Conservation (phyloP, 441 rosid species). For the Aquilaria agallochum region DNA sequence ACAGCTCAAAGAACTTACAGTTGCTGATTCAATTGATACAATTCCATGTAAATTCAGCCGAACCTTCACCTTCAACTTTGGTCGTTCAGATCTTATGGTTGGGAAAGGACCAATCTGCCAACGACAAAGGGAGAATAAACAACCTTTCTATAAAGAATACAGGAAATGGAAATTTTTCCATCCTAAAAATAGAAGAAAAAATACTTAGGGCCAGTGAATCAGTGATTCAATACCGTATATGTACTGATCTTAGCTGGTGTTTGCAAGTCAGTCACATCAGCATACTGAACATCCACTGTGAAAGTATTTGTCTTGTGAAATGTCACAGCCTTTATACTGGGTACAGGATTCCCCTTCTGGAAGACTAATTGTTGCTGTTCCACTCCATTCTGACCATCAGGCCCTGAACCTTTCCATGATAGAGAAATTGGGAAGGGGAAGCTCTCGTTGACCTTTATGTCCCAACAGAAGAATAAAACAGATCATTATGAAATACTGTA, state of each 20-base stretch:
- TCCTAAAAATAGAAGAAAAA: background rate
- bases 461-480: background rate
- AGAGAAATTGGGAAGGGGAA: constrained; percentile 80
- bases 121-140: constrained; percentile 5
- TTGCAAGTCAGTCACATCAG: constrained; percentile 55
- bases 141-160: constrained; percentile 4
- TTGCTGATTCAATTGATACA: constrained; percentile 81
- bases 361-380: constrained; percentile 88
- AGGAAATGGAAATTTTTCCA: background rate
- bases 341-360: constrained; percentile 83
- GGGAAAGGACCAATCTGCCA: constrained; percentile 96
- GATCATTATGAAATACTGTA: background rate
- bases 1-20: constrained; percentile 41
- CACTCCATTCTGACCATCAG: constrained; percentile 61
- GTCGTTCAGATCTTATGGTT: constrained; percentile 57
- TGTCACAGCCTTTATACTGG: constrained; percentile 84
- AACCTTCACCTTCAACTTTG: constrained; percentile 86
- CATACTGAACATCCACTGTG: constrained; percentile 71
- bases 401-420: constrained; percentile 73
- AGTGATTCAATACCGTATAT: constrained; percentile 45
- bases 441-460: constrained; percentile 75
- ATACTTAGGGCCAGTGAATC: background rate
- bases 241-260: constrained; percentile 72
- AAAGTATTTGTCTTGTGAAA: constrained; percentile 81
- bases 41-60: constrained; percentile 86